Evolutionary conservation across 257 asterid genomes (phyloP), one percentile per base, ranked within the genome.

Genomic region (Mitragyna speciosa): DNA sequence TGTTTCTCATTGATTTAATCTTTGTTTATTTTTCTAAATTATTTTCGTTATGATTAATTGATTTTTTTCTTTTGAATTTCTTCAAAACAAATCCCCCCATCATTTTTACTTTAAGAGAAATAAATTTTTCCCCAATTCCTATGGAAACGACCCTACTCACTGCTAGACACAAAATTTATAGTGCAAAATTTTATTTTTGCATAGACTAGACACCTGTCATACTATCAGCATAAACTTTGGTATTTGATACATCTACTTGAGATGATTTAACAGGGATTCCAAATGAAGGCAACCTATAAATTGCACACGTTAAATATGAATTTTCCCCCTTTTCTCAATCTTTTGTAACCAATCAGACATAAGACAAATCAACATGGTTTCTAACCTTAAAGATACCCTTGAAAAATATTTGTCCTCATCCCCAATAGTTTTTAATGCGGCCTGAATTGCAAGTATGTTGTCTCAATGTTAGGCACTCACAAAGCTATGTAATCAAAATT

Each of bases 341-440:
- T 78, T 54, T 70, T 26, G 47, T 64, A 70, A 82, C 69, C 31
- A 58, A 58, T 70, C 12, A 78, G 59, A 61, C 24, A 73, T 72
- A 41, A 61, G 75, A 61, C 76, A 75, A 77, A 52, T 24, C 78
- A 82, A 76, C 71, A 70, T 52, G 74, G 73, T 30, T 48, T 31
- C 87, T 48, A 82, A 96, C 98, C 98, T 90, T 86, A 96, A 86
- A 75, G 97, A 86, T 76, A 96, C 96, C 84, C 98, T 88, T 71
- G 92, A 84, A 82, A 92, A 96, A 86, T 94, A 92, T 87, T 87
- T 93, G 82, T 96, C 98, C 83, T 96, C 98, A 56, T 96, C 98
- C 31, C 95, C 97, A 75, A 96, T 92, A 56, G 98, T 96, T 90
- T 96, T 96, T 75, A 92, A 66, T 74, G 98, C 91, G 87, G 98